Evolutionary conservation across 1,284 basidiomycete genomes (phyloP), one percentile per base, ranked within the genome.

Genomic region (Trichosporon sp.): DNA sequence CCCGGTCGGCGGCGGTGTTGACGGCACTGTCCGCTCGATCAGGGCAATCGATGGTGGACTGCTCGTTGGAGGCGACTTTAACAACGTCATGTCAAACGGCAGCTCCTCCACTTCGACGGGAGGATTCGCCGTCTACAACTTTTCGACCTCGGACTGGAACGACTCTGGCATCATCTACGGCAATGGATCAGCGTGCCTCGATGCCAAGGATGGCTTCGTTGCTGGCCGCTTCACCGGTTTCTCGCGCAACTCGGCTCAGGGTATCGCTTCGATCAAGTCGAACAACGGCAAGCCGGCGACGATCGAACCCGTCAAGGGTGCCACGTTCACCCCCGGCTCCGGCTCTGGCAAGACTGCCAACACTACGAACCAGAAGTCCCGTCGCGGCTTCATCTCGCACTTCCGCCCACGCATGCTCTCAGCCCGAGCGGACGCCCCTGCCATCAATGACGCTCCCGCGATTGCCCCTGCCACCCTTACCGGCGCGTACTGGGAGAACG

Each of bases 401-500:
- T 35, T 63, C 31, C 59, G 59, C 1, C 32, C 31, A 8, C 59
- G 59, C 2, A 11, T 63, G 3, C 31, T 63, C 1, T 75, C 86
- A 0, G 80, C 87, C 1, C 87, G 93, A 14, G 91, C 91, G 19
- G 75, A 78, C 4, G 76, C 80, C 0, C 76, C 78, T 0, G 77
- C 80, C 0, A 78, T 84, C 68, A 74, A 88, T 19, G 73, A 86
- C 0, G 85, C 87, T 35, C 82, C 89, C 1, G 86, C 89, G 0
- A 84, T 88, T 0, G 90, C 92, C 0, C 93, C 94, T 0, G 90
- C 94, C 38, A 89, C 98, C 70, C 87, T 97, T 56, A 88, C 93
- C 0, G 96, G 93, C 43, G 88, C 89, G 1, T 98, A 96, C 86
- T 98, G 93, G 92, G 91, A 89, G 16, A 97, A 97, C 78, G 87